phyloP scores from a whole-genome alignment of 2,329 filamentous ascomycete genomes.

The Xylariaceae sp. region DNA sequence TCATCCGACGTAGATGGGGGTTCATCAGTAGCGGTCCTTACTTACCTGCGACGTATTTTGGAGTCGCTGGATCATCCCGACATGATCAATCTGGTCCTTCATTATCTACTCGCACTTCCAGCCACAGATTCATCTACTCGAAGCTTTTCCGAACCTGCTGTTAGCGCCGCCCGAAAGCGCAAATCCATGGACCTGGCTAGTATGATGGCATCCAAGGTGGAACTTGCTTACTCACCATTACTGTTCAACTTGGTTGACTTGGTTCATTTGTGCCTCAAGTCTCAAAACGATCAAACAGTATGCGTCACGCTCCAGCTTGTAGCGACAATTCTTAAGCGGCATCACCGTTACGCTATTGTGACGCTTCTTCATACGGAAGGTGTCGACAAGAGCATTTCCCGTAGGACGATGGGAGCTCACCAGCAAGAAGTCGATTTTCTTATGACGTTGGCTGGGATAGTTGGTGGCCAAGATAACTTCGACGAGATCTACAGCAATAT shows the following conservation, averaged over 20 bases:
- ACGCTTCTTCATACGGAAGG: constrained; percentile 74
- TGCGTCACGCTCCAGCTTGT: constrained; percentile 87
- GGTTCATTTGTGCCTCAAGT: constrained; percentile 82
- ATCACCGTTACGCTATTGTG: constrained; percentile 83
- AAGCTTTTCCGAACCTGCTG: constrained; percentile 53
- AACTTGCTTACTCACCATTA: constrained; percentile 76
- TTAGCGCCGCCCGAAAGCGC: constrained; percentile 76
- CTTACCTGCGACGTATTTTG: constrained; percentile 87
- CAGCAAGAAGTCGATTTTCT: constrained; percentile 77
- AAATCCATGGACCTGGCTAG: constrained; percentile 89
- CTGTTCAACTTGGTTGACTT: constrained; percentile 95
- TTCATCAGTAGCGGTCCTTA: constrained; percentile 93
- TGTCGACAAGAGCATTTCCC: constrained; percentile 57
- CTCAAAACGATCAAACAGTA: constrained; percentile 85
- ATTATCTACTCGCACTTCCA: constrained; percentile 86
- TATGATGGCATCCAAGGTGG: constrained; percentile 76
- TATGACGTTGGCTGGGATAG: constrained; percentile 68
- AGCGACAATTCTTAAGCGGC: constrained; percentile 82
- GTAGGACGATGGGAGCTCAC: constrained; percentile 74
- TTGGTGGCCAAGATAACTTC: constrained; percentile 73
- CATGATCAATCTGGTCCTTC: constrained; percentile 90
- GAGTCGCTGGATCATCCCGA: constrained; percentile 92
- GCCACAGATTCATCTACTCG: constrained; percentile 53
- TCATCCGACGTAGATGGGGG: constrained; percentile 97
- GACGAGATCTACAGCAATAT: constrained; percentile 76